phyloP scores from a whole-genome alignment of 2,329 filamentous ascomycete genomes.

The Pseudogymnoascus pannorum region DNA sequence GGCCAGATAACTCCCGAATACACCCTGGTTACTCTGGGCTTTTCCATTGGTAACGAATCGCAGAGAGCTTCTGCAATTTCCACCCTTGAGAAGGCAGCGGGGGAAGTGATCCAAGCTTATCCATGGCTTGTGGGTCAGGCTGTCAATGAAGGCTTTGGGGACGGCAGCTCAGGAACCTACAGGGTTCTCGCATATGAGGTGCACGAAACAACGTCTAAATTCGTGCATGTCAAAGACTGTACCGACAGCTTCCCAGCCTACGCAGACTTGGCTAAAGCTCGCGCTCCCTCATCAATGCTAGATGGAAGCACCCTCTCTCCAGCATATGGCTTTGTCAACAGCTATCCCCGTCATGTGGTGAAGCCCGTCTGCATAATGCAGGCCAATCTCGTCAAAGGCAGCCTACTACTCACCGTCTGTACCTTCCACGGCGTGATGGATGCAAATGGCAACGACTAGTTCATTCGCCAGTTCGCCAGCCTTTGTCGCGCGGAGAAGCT shows the following conservation, averaged over 20 bases:
- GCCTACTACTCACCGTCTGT: background rate
- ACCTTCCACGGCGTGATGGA: slow-evolving; percentile 3
- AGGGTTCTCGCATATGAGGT: background rate
- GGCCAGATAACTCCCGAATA: background rate
- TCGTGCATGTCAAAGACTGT: background rate
- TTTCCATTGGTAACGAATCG: background rate
- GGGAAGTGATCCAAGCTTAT: background rate
- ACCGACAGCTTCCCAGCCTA: background rate
- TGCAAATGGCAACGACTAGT: background rate
- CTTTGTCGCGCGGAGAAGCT: background rate
- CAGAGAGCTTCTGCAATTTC: background rate
- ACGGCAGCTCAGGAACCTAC: slow-evolving; percentile 9
- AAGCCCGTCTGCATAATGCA: slow-evolving; percentile 1
- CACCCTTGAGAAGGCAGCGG: background rate
- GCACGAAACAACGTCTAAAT: background rate
- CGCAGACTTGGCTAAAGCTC: background rate
- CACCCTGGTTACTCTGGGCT: background rate
- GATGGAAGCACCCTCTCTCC: background rate
- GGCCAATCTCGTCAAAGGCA: background rate
- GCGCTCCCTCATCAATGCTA: background rate
- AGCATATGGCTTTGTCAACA: background rate
- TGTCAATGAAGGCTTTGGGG: background rate
- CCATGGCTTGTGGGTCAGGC: slow-evolving; percentile 12
- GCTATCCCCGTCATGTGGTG: background rate
- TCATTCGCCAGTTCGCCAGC: background rate